These are phyloP conservation scores for Blastobotrys muscicola DNA, from an alignment of 805 yeast species.

Conservation along the genomic window DNA sequence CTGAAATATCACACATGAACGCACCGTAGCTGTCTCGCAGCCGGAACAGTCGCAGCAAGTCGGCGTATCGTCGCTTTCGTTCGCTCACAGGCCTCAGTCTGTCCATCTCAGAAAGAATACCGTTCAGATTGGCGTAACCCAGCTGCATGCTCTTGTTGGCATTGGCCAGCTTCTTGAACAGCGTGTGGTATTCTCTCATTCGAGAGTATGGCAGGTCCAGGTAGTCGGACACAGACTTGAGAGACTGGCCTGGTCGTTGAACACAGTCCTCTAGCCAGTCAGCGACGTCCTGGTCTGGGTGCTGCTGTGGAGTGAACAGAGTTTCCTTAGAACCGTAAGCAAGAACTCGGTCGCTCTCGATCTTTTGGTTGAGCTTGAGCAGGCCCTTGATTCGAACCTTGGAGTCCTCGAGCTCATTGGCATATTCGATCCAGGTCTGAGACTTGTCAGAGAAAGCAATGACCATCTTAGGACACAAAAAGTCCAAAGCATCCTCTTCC, in stretches of 20 bases:
- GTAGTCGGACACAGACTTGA: slow-evolving; percentile 13
- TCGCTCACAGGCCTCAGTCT: slow-evolving; percentile 11
- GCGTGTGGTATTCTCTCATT: slow-evolving; percentile 9
- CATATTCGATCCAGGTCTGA: too few species aligned
- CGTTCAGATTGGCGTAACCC: slow-evolving; percentile 6
- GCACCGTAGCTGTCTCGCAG: slow-evolving; percentile 7
- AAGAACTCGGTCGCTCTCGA: background rate
- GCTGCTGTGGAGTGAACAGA: slow-evolving; percentile 2
- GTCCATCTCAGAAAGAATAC: slow-evolving; percentile 9
- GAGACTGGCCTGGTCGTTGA: slow-evolving; percentile 10
- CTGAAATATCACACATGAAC: slow-evolving; percentile 13
- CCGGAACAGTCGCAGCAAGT: slow-evolving; percentile 11
- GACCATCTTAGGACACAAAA: too few species aligned
- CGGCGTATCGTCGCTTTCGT: slow-evolving; percentile 8
- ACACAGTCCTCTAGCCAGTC: slow-evolving; percentile 15
- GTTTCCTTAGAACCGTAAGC: slow-evolving; percentile 5
- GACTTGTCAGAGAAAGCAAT: too few species aligned
- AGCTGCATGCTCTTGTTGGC: slow-evolving; percentile 7
- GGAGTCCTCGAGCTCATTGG: too few species aligned
- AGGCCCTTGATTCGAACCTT: too few species aligned
- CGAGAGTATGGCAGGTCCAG: slow-evolving; percentile 16
- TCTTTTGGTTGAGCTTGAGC: slow-evolving; percentile 2
- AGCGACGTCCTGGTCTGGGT: slow-evolving; percentile 11
- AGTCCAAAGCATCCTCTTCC: slow-evolving; percentile 5
- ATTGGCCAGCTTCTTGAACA: slow-evolving; percentile 9